These are phyloP conservation scores for Phyllosticta capitalensis DNA, from an alignment of 2,329 filamentous ascomycete genomes.

Conservation along the genomic window DNA sequence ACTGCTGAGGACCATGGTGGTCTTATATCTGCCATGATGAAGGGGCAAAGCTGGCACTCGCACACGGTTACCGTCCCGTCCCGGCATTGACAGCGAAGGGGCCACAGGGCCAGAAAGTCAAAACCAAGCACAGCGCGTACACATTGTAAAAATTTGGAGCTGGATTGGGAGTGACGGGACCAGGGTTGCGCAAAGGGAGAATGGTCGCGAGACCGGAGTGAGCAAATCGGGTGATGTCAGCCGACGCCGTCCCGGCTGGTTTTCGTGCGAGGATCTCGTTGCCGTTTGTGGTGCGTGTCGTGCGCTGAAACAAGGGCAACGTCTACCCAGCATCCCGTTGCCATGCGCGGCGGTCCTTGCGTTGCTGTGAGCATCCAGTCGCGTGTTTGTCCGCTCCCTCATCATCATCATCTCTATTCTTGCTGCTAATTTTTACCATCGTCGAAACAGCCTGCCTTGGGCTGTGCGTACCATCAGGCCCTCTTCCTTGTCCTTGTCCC, in stretches of 20 bases:
- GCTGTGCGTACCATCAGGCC: background rate
- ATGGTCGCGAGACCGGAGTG: background rate
- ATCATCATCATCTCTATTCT: background rate
- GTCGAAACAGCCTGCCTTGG: background rate
- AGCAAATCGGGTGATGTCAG: background rate
- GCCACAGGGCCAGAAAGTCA: no score
- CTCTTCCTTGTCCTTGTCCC: background rate
- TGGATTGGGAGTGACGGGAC: background rate
- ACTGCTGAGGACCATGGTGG: background rate
- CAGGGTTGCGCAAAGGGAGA: background rate
- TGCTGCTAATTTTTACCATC: background rate
- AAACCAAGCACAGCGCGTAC: no score
- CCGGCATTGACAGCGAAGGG: background rate
- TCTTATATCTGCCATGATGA: slow-evolving; percentile 4
- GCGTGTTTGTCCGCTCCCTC: background rate
- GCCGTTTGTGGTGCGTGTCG: background rate
- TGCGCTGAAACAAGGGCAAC: background rate
- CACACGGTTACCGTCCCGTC: no score
- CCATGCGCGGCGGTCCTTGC: background rate
- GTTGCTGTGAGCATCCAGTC: background rate
- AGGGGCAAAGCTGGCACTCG: background rate
- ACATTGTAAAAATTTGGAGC: background rate
- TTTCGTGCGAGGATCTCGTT: background rate
- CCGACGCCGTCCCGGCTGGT: background rate
- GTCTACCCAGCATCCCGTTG: background rate